A percentile compares a stretch with the other conserved stretches of the same genome.
These are phyloP conservation scores for Cicer chorassanicum DNA, from an alignment of 306 rosid genomes.

Conservation along the genomic window DNA sequence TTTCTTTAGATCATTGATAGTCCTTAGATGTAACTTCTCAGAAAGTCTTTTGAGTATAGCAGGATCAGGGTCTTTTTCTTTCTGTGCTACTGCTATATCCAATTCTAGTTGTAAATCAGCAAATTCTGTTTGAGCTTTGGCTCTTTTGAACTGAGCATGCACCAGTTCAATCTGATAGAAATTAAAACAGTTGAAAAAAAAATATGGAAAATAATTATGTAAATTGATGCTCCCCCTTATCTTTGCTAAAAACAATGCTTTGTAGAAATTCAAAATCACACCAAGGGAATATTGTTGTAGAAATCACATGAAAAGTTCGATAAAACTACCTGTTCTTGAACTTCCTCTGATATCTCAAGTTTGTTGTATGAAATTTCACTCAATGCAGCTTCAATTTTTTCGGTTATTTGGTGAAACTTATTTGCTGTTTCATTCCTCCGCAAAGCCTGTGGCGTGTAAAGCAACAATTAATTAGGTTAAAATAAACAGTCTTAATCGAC, in stretches of 20 bases:
- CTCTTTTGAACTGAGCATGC: conserved; percentile 90
- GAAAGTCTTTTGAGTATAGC: conserved; percentile 75
- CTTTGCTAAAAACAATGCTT: conserved; percentile 10
- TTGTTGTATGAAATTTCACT: conserved; percentile 64
- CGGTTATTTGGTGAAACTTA: conserved; percentile 64
- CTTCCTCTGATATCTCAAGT: conserved; percentile 82
- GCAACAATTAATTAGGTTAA: conserved; percentile 30
- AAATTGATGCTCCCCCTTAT: conserved; percentile 23
- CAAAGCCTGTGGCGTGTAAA: conserved; percentile 63
- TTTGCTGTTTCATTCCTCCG: conserved; percentile 55
- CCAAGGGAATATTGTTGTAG: not conserved
- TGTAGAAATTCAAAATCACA: conserved; percentile 5
- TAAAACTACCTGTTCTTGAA: conserved; percentile 85
- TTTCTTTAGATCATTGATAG: conserved; percentile 73
- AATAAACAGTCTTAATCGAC: conserved; percentile 24
- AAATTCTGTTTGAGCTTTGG: conserved; percentile 64
- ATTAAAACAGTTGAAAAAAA: conserved; percentile 24
- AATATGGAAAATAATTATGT: conserved; percentile 20
- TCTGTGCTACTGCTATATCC: conserved; percentile 64
- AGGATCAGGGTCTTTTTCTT: conserved; percentile 74
- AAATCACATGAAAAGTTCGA: conserved; percentile 3
- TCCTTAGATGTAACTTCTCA: conserved; percentile 77
- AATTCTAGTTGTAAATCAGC: conserved; percentile 70
- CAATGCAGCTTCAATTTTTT: conserved; percentile 74
- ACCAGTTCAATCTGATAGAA: conserved; percentile 85